phyloP scores from a whole-genome alignment of 176 grass and related monocot species.

The Eleusine coracana region DNA sequence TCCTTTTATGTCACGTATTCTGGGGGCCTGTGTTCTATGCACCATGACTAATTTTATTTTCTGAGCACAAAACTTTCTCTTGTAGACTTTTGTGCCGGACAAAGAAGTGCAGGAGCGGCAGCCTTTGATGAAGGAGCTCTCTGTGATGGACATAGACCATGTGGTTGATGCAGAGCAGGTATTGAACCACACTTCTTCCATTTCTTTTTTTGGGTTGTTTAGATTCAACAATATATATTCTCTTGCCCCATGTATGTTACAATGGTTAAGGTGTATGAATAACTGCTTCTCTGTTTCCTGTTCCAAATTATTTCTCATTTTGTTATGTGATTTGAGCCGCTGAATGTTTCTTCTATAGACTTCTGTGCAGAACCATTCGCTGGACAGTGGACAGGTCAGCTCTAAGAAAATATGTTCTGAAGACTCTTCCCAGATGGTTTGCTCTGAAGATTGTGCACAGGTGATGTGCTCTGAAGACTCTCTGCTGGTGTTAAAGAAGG shows the following conservation, averaged over 20 bases:
- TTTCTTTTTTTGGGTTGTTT: neutral
- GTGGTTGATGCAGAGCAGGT: slow-evolving; percentile 28
- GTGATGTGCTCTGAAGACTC: slow-evolving; percentile 30
- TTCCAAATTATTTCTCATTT: neutral
- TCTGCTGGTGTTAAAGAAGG: slow-evolving; percentile 18
- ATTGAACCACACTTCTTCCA: neutral
- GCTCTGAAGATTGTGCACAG: neutral
- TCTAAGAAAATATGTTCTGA: slow-evolving; percentile 21
- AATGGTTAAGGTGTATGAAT: slow-evolving; percentile 11
- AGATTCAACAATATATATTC: neutral
- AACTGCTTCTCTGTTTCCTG: neutral
- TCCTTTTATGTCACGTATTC: neutral
- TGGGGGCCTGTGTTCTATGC: neutral
- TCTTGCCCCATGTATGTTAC: neutral
- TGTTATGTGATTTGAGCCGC: neutral
- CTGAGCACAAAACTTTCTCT: slow-evolving; percentile 12
- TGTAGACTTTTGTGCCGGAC: slow-evolving; percentile 19
- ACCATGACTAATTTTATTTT: neutral
- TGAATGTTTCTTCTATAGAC: slow-evolving; percentile 14
- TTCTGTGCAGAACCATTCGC: slow-evolving; percentile 18
- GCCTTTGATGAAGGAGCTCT: slow-evolving; percentile 6
- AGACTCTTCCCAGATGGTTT: slow-evolving; percentile 24
- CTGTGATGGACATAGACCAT: slow-evolving; percentile 14
- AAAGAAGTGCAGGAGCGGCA: slow-evolving; percentile 4
- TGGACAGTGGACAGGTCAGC: slow-evolving; percentile 18